Evolutionary conservation across 179 eudicot species (phyloP), one percentile per base, ranked within the genome.

Genomic region (Pouteria campechiana): DNA sequence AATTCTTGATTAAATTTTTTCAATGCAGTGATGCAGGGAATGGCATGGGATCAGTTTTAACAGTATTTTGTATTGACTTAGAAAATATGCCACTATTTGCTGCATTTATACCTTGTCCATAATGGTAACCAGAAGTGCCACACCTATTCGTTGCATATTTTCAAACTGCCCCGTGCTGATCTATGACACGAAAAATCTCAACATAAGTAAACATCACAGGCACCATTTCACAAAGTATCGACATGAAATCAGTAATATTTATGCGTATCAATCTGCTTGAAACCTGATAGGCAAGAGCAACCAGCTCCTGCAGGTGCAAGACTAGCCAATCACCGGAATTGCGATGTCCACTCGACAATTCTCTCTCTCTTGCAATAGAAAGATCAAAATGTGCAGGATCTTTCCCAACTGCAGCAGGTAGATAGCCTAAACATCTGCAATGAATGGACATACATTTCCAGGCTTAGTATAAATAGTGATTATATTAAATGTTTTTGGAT

Each of bases 221-320:
- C 13, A 39, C 32, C 57, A 37, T 21, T 44, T 41, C 51, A 19
- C 41, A 44, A 27, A 44, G 6, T 41, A 43, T 24, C 52, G 24
- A 56, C 35, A 19, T 55, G 39, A 13, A 38, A 13, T 40, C 36
- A 61, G 13, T 23, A 37, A n/a, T n/a, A n/a, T 34, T 18, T 10
- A 22, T 29, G 14, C 12, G 17, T 23, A 7, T 10, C 15, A 23
- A 49, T 20, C 23, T 24, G 24, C 25, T 15, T 46, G 37, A 57
- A 47, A 90, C 99, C 99, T 92, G 99, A 68, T 87, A 92, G 25
- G 99, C 96, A 62, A 92, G 88, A 31, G 99, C 77, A 47, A 92
- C 60, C 32, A 92, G 78, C 72, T 92, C 99, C 60, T 79, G 99
- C 53, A 87, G 57, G 37, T 92, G 92, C 58, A 83, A 72, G 57